Percentiles rank a stretch among this genome's conserved stretches.
phyloP scores from a whole-genome alignment of 805 yeast genomes.

The Kuraishia capsulata region DNA sequence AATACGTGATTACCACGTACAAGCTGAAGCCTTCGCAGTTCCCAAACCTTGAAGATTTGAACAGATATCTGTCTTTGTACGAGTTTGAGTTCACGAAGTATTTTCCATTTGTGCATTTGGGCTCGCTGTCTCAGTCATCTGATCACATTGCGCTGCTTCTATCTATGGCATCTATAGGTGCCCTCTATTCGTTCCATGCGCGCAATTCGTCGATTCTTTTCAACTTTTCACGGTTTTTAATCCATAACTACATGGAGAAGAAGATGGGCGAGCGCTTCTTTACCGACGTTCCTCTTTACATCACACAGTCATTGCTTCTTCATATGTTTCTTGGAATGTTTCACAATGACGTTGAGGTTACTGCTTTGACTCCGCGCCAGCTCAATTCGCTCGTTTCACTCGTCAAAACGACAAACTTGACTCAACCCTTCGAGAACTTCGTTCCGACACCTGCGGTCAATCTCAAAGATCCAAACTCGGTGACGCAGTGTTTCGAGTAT shows the following conservation, averaged over 20 bases:
- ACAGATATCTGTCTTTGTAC: slow-evolving; percentile 66
- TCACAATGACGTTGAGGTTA: slow-evolving; percentile 42
- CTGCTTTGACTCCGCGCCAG: slow-evolving; percentile 40
- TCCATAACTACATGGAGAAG: slow-evolving; percentile 57
- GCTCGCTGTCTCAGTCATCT: slow-evolving; percentile 43
- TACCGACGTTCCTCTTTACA: slow-evolving; percentile 47
- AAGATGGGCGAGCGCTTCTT: slow-evolving; percentile 33
- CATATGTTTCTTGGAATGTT: slow-evolving; percentile 51
- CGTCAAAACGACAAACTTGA: slow-evolving; percentile 41
- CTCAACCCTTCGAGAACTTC: slow-evolving; percentile 38
- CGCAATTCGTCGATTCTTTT: slow-evolving; percentile 64
- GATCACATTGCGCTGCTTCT: slow-evolving; percentile 57
- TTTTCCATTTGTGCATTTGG: slow-evolving; percentile 78
- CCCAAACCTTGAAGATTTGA: slow-evolving; percentile 70
- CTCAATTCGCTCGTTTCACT: slow-evolving; percentile 45
- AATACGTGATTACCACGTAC: slow-evolving; percentile 42
- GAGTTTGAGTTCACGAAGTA: slow-evolving; percentile 72
- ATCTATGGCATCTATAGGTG: slow-evolving; percentile 85
- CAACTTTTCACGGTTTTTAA: slow-evolving; percentile 56
- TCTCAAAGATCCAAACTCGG: slow-evolving; percentile 13
- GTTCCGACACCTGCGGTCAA: slow-evolving; percentile 29
- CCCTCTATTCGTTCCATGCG: slow-evolving; percentile 74
- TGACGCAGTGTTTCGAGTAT: slow-evolving; percentile 37
- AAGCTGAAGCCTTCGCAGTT: slow-evolving; percentile 50
- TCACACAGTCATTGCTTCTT: slow-evolving; percentile 45